Conservation (phyloP, 225 moss, liverwort and hornwort species). For the Takakia lepidozioides region DNA sequence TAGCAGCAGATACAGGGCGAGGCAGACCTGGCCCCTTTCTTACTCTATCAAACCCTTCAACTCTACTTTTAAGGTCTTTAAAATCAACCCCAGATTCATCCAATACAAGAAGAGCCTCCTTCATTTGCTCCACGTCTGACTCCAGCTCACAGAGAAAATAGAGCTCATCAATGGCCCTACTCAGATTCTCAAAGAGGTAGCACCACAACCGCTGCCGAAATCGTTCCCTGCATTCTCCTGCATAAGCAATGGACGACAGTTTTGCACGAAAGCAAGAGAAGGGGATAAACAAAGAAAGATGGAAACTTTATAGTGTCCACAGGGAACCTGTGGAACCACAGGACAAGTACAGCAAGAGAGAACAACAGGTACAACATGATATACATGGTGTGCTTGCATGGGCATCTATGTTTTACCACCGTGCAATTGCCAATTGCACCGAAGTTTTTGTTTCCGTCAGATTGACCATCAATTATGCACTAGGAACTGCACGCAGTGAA, state of each 20-base stretch:
- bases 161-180: conserved; percentile 32
- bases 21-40: conserved; percentile 17
- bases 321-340: too few relatives aligned
- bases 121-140: conserved; percentile 31
- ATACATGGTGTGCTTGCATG: too few relatives aligned
- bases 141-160: conserved; percentile 35
- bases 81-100: conserved; percentile 34
- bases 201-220: conserved; percentile 37
- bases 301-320: too few relatives aligned
- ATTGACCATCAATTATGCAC: too few relatives aligned
- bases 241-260: neutral
- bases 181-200: conserved; percentile 36
- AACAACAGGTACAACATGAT: too few relatives aligned
- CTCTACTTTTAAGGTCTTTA: conserved; percentile 28
- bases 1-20: conserved; percentile 14
- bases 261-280: too few relatives aligned
- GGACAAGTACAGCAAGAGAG: too few relatives aligned
- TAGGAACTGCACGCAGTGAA: too few relatives aligned
- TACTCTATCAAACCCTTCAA: conserved; percentile 25
- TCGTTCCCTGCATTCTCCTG: conserved; percentile 25
- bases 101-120: conserved; percentile 31
- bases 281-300: too few relatives aligned
- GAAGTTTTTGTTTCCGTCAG: too few relatives aligned
- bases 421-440: too few relatives aligned
- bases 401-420: too few relatives aligned